Evolutionary conservation across 495 filamentous ascomycete species (phyloP).

Genomic region (Daldinia concentrica): DNA sequence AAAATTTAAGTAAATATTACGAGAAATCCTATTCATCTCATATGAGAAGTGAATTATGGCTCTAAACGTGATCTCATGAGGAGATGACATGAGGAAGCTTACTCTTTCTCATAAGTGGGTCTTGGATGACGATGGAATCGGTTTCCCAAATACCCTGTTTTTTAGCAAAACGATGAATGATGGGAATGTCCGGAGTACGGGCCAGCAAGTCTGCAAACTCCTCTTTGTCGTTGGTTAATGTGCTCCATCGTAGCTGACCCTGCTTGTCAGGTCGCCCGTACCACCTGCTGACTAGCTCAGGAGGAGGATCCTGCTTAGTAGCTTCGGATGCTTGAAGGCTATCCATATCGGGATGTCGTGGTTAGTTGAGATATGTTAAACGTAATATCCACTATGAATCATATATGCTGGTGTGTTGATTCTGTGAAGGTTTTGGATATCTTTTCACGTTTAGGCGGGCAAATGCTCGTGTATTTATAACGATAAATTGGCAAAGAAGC

Average conservation of each 20-base stretch:
- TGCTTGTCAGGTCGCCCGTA: background rate
- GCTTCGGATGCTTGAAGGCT: background rate
- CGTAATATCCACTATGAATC: background rate
- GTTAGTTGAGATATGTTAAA: background rate
- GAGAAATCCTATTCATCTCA: too few species aligned
- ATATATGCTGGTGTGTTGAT: background rate
- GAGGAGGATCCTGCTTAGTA: background rate
- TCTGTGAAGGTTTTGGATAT: background rate
- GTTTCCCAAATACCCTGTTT: constrained; percentile 33
- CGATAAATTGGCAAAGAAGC: background rate
- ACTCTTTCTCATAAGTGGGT: constrained; percentile 41
- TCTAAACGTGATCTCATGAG: too few species aligned
- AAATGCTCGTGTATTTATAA: background rate
- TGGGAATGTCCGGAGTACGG: constrained; percentile 21
- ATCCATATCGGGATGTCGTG: background rate
- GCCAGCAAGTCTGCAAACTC: background rate
- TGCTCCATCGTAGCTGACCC: background rate
- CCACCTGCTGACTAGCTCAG: background rate
- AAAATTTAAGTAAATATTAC: too few species aligned
- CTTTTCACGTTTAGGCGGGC: background rate
- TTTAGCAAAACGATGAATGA: constrained; percentile 35
- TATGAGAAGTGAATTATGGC: too few species aligned
- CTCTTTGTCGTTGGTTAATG: background rate
- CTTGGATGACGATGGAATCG: constrained; percentile 39
- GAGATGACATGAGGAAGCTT: background rate